These are phyloP conservation scores for Lolium multiflorum DNA, from an alignment of 176 grass and related monocot species.

Conservation along the genomic window DNA sequence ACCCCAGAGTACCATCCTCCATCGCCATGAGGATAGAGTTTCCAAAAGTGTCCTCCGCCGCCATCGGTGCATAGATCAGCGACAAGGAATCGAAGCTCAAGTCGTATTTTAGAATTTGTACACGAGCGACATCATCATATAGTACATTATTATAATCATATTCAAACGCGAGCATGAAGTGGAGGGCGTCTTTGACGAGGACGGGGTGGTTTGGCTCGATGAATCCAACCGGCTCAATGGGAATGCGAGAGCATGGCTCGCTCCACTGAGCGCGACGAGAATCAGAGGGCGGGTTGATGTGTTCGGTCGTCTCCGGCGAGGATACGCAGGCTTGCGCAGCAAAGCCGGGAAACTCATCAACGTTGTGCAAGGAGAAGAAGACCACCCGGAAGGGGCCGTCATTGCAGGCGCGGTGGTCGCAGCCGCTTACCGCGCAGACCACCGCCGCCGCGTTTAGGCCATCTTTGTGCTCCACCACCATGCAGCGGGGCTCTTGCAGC, in stretches of 20 bases:
- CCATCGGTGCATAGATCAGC: background rate
- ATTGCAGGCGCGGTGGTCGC: too few species aligned
- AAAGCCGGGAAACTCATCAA: background rate
- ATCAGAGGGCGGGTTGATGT: too few species aligned
- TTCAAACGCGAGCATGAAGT: background rate
- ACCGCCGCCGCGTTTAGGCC: background rate
- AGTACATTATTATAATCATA: background rate
- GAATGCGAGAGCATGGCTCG: background rate
- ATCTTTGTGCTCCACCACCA: background rate
- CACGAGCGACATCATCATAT: background rate
- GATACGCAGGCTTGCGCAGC: background rate
- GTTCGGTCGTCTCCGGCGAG: background rate
- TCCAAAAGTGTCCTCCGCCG: background rate
- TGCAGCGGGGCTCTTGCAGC: background rate
- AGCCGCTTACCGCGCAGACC: too few species aligned
- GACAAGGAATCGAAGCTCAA: background rate
- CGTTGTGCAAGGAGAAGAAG: background rate
- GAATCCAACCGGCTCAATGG: background rate
- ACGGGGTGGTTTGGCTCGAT: background rate
- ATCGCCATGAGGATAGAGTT: background rate
- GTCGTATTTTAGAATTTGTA: background rate
- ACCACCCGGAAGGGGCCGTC: background rate
- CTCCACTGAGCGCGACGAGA: background rate
- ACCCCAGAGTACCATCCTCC: background rate
- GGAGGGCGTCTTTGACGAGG: background rate